Evolutionary conservation across 2,329 filamentous ascomycete species (phyloP), one percentile per base, ranked within the genome.

Genomic region (Pseudogymnoascus sp.): DNA sequence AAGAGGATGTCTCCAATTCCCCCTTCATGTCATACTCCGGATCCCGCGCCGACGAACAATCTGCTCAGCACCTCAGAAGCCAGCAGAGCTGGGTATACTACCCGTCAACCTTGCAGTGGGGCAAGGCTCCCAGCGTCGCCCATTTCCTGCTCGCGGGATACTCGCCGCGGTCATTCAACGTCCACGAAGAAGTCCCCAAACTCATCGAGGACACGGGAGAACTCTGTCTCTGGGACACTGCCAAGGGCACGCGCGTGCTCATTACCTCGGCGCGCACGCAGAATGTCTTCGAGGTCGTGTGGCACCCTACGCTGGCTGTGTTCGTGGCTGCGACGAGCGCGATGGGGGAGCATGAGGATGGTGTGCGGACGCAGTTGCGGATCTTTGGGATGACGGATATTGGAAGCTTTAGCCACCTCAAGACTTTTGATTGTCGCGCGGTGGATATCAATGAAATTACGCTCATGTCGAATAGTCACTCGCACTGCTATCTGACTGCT

Each of bases 61-160:
- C 43, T 3, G 61, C 65, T 8, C 63, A 64, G 28, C 67, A 69
- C 25, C 30, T 66, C n/a, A 50, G 61, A 20, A 61, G 59, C 11
- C 60, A 58, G 8, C 65, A 67, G 2, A 80, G 78, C 60, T 87
- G 84, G 84, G 80, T 81, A 0, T 87, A 86, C 66, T 84, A 77
- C 62, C 84, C 84, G 0, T 81, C 84, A 0, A 84, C 84, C 0
- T 80, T 87, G 69, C 81, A 83, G 67, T 87, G 84, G 84, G 84
- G 83, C 0, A 68, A 75, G 22, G 73, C 76, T 1, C 63, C 69
- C 0, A 69, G 65, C 1, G 78, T 79, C 1, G 72, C 73, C 1
- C 78, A 85, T 64, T 72, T 86, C 6, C 74, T 87, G 0, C 73
- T 85, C 0, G 81, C 86, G 1, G 84, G 84, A 7, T 87, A 85